Evolutionary conservation across 768 basidiomycete species (phyloP), one percentile per base, ranked within the genome.

Genomic region (Epithele typhae): DNA sequence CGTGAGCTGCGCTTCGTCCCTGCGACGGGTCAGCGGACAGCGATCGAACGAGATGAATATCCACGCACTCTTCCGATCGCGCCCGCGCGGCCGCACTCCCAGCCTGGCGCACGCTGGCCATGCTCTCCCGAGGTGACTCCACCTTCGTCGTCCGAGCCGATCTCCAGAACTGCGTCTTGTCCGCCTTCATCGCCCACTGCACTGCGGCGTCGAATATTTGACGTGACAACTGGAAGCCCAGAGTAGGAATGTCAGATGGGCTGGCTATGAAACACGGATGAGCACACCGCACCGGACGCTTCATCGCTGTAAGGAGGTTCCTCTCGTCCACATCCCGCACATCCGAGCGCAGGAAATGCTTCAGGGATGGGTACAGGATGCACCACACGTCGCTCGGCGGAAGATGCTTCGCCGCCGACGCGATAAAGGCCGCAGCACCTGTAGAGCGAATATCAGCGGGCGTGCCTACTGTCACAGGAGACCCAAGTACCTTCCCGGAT

Each of bases 341-440:
- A 55, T 98, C 96, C 2, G 83, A 89, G 47, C 84, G 85, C 32
- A 98, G 70, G 48, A 93, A 82, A 57, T 92, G 86, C 37, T 89
- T 77, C 34, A 98, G 66, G 0, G 87, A 89, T 0, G 96, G 95
- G 56, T 98, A 98, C 8, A 99, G 65, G 34, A 98, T 95, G 59
- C 93, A 97, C 95, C 96, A 98, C 18, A 92, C 83, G 60, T 99
- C 96, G 43, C 91, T 92, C 2, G 73, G 65, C 0, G 87, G 87
- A 5, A 99, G 76, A 52, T 88, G 84, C 35, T 83, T 81, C 2
- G 87, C 84, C 8, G 91, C 86, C 4, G 91, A 83, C 2, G 90
- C 84, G 36, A 98, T 84, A 62, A 99, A 93, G 0, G 90, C 83
- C 11, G 82, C 83, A 15, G 94, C 82, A 19, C 88, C 93, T 95